phyloP scores from a whole-genome alignment of 176 grass and related monocot genomes.

The Avena eriantha region DNA sequence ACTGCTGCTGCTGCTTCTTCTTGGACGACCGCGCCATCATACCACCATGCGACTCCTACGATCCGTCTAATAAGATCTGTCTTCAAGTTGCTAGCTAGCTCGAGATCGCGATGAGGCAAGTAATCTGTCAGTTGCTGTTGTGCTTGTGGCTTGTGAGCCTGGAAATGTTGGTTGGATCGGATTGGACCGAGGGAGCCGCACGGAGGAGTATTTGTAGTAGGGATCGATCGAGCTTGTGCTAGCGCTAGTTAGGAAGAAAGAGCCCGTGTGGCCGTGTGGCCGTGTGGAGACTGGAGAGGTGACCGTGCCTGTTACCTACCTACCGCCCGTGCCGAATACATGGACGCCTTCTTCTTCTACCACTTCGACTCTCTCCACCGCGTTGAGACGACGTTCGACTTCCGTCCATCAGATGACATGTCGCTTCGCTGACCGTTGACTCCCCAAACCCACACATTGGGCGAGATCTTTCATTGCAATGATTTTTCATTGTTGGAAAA shows the following conservation, averaged over 20 bases:
- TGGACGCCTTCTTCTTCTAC: conserved; percentile 29
- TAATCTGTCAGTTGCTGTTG: background rate
- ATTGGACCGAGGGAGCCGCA: background rate
- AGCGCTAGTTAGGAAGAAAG: background rate
- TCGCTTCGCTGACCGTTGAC: conserved; percentile 52
- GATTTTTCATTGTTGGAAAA: background rate
- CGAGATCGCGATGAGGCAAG: background rate
- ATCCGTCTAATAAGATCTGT: too few relatives aligned
- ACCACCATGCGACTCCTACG: conserved; percentile 1
- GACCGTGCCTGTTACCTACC: background rate
- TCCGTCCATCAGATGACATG: conserved; percentile 28
- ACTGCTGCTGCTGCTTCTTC: conserved; percentile 11
- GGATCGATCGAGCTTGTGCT: background rate
- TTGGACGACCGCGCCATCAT: conserved; percentile 7
- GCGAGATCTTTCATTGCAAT: background rate
- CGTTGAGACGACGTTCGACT: conserved; percentile 18
- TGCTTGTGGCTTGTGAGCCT: background rate
- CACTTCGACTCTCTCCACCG: background rate
- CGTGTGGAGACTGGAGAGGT: conserved; percentile 23
- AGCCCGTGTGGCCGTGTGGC: background rate
- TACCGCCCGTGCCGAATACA: conserved; percentile 45
- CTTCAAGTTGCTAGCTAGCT: background rate
- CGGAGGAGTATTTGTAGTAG: conserved; percentile 39
- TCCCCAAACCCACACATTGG: background rate
- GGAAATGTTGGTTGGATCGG: background rate